Base-by-base conservation (phyloP, 2,329 filamentous ascomycete species). In the Fusarium buharicum region DNA sequence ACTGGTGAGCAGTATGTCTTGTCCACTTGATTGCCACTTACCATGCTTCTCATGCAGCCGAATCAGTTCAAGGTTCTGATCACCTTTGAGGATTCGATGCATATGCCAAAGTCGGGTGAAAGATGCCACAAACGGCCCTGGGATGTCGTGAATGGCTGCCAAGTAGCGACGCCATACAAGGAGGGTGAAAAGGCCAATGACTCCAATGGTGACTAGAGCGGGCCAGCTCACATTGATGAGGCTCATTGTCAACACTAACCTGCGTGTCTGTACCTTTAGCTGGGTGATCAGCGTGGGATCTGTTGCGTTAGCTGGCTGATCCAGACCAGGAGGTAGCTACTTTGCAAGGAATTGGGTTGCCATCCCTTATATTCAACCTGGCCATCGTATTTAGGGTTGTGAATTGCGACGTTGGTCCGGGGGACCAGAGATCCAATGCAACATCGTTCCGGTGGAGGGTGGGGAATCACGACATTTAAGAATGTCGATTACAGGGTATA, bases 111-210 rank as follows among this genome's bases (percentile, higher is more conserved):
- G 33, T 12, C 55, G 43, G 13, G 55, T 59, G 18, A 55, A 46
- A 12, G 39, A 41, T 7, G 46, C 50, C 13, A 8, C 18, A 28
- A 50, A 59, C 10, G 50, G 50, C 3, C 55, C 50, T 4, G 30
- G 28, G n/a, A 55, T 55, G 7, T 55, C 44, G 6, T 17, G 28
- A 12, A 55, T 37, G 13, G 28, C 18, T 4, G 37, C 34, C 3
- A 55, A 37, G 7, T 41, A 49, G 4, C 51, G 28, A 24, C 51
- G 51, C 33, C 49, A 39, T 3, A 76, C 34, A 7, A 38, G 30
- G 4, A 45, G 14, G 24, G 12, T 45, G 6, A 45, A 10, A 14
- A 45, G 43, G 12, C 41, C 41, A n/a, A 22, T 12, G 28, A 33
- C 27, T 22, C 41, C 41, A 4, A 12, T 3, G 18, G 28, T 17